These are phyloP conservation scores for Lachancea nothofagi DNA, from an alignment of 805 yeast species.

Conservation along the genomic window DNA sequence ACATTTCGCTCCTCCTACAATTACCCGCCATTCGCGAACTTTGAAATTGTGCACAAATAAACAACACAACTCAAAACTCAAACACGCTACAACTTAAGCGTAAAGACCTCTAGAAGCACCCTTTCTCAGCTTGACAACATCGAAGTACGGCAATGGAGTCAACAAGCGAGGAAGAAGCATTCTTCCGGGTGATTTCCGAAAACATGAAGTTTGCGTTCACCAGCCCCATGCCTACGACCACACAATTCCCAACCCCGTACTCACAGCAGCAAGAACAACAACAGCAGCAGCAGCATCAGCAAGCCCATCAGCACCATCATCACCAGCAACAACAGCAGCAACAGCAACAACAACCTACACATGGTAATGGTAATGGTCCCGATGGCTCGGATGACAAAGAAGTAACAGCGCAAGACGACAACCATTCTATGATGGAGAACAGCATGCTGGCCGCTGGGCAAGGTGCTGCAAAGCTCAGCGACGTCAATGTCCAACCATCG, in stretches of 20 bases:
- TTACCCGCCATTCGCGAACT: conserved; percentile 1
- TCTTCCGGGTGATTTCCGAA: conserved; percentile 27
- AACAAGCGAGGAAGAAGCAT: conserved; percentile 23
- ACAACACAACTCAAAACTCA: not conserved
- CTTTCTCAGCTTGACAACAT: too few relatives aligned
- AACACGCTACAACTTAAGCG: not conserved
- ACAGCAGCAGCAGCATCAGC: not conserved
- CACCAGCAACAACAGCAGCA: conserved; percentile 15
- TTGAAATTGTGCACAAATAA: not conserved
- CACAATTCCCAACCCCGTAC: conserved; percentile 34
- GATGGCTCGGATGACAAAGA: not conserved
- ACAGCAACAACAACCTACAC: not conserved
- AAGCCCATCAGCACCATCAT: not conserved
- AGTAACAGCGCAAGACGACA: not conserved
- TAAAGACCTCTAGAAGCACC: too few relatives aligned
- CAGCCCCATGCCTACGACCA: conserved; percentile 30
- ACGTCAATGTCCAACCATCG: conserved; percentile 33
- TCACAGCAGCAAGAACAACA: conserved; percentile 21
- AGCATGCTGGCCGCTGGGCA: conserved; percentile 1
- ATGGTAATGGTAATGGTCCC: not conserved
- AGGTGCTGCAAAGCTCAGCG: conserved; percentile 23
- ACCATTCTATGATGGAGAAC: conserved; percentile 8
- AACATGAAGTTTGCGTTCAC: conserved; percentile 28
- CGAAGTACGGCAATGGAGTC: conserved; percentile 6
- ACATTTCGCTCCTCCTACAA: not conserved